Evolutionary conservation across 1,139 yeast genomes (phyloP), one percentile per base, ranked within the genome.

Genomic region (Protomyces inundatus): DNA sequence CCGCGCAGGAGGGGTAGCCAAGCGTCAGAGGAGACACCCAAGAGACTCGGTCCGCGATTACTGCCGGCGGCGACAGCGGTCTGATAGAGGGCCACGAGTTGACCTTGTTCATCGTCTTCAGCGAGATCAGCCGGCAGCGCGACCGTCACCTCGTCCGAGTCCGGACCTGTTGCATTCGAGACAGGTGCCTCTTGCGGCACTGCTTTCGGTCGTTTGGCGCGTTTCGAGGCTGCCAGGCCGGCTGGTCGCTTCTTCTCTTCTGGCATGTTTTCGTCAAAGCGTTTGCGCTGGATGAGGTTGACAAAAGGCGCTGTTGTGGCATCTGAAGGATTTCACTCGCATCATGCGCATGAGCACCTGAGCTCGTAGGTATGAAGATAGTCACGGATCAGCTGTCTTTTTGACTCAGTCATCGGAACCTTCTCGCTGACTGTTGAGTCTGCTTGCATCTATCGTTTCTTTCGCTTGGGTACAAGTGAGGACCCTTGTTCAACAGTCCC

Each of bases 61-160:
- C 30, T 14, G 6, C 48, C 48, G 52, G n/a, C 50, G 12, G 40
- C 65, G 9, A 65, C 51, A 55, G 57, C 62, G 2, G 86, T 80
- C 4, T 73, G 68, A 54, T 78, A 90, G 54, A 90, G 78, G 3
- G 88, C 95, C 67, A 76, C 76, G 64, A 90, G 75, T 73, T 90
- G 96, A 1, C 84, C 84, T 14, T 89, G 71, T 69, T 88, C 95
- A 72, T 90, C 93, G 68, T 87, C 86, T 3, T 88, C 85, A 71
- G 87, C 89, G 6, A 82, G 86, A 58, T 82, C 87, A 54, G 84
- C 88, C 16, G 82, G 84, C 53, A 90, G 75, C 71, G 87, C 93
- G 51, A 90, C 85, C 0, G 89, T 84, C 61, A 86, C 75, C 69
- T 84, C 83, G 57, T 71, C 68, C 57, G 54, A 50, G 30, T 55